Evolutionary conservation across 1,139 yeast genomes (phyloP).

Genomic region (Geotrichum bryndzae): DNA sequence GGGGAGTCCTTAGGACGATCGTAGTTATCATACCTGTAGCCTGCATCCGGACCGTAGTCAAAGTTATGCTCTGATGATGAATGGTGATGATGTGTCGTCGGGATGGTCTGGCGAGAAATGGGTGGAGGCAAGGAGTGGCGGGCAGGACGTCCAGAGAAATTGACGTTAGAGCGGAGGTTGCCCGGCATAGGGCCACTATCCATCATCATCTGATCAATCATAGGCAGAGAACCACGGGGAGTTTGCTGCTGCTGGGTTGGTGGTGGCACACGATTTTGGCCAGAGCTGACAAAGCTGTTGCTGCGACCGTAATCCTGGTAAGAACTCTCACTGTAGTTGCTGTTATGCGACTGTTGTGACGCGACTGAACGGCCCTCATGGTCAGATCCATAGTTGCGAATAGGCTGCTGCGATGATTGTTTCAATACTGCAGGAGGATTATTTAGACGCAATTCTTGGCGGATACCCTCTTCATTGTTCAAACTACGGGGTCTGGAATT

Average conservation of each 20-base stretch:
- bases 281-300: background rate
- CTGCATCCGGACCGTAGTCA: slow-evolving; percentile 5
- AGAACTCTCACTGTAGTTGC: background rate
- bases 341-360: background rate
- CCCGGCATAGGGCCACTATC: slow-evolving; percentile 20
- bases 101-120: slow-evolving; percentile 6
- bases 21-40: slow-evolving; percentile 10
- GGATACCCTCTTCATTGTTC: slow-evolving; percentile 2
- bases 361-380: background rate
- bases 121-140: slow-evolving; percentile 1
- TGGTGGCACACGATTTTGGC: background rate
- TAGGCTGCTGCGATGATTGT: background rate
- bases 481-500: background rate
- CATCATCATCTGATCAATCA: slow-evolving; percentile 15
- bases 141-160: slow-evolving; percentile 1
- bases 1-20: slow-evolving; percentile 14
- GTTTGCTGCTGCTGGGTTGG: background rate
- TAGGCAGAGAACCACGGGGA: slow-evolving; percentile 8
- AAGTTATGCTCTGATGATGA: slow-evolving; percentile 4
- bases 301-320: background rate
- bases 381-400: background rate
- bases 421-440: background rate
- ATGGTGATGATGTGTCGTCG: slow-evolving; percentile 4
- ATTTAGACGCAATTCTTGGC: slow-evolving; percentile 1
- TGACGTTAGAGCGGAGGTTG: slow-evolving; percentile 9